Evolutionary conservation across 306 rosid species (phyloP), one percentile per base, ranked within the genome.

Genomic region (Psophocarpus tetragonolobus): DNA sequence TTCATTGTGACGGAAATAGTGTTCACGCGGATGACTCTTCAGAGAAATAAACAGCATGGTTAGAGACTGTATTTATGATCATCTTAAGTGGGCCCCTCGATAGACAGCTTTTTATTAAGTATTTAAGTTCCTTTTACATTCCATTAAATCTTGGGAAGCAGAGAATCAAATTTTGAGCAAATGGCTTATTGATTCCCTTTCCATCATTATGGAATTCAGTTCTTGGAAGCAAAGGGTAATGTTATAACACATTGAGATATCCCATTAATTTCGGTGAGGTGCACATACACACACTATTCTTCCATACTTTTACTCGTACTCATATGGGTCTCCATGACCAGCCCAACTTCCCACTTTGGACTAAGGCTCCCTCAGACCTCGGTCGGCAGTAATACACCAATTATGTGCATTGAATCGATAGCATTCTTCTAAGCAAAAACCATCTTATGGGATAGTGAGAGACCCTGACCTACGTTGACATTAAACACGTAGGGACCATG

Each of bases 401-500:
- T 54, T 39, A 71, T 70, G 54, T 77, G 13, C 80, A 71, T 41
- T 82, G 75, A 32, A 62, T 76, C 36, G 60, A n/a, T 12, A 51
- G 36, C 60, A 77, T 29, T 61, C 41, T 62, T 32, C n/a, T 18
- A 71, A 70, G 67, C 73, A 26, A 68, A 58, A 63, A 36, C 54
- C 51, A 73, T 23, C 60, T 29, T 29, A 50, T 13, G 70, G 78
- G 65, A 70, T 68, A 45, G 35, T 39, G 72, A 50, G 50, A 77
- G 86, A 27, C 73, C 73, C 73, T 76, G 35, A 76, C 35, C 68
- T 62, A 38, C 75, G 75, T 82, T 82, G 82, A 82, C 84, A 56
- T 68, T 68, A 1, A 41, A 65, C 11, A 1, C 10, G 41, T 73
- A 66, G 44, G 84, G 84, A 27, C 79, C 53, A 60, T 5, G 5